phyloP scores from a whole-genome alignment of 768 basidiomycete genomes.

The Suillus plorans region DNA sequence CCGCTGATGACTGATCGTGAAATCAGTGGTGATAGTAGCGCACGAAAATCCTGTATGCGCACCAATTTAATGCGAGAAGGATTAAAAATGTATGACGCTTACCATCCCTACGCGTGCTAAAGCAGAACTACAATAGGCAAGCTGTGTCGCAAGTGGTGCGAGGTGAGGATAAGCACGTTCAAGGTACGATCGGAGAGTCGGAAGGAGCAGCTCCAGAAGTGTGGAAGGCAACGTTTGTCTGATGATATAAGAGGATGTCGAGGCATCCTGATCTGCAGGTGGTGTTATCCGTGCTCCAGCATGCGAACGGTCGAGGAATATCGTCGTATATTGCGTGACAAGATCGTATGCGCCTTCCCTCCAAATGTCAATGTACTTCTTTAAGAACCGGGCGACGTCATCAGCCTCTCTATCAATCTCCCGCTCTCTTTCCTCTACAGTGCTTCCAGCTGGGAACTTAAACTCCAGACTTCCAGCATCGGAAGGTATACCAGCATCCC shows the following conservation, averaged over 20 bases:
- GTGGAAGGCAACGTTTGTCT: conserved; percentile 30
- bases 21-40: conserved; percentile 65
- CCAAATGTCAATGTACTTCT: conserved; percentile 88
- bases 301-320: conserved; percentile 74
- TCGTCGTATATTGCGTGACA: conserved; percentile 84
- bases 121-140: conserved; percentile 90
- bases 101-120: conserved; percentile 89
- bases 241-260: conserved; percentile 18
- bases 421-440: conserved; percentile 36
- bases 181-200: conserved; percentile 61
- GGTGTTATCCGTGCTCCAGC: conserved; percentile 18
- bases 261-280: conserved; percentile 20
- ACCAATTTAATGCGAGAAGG: neutral
- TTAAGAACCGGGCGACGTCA: conserved; percentile 75
- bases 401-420: conserved; percentile 61
- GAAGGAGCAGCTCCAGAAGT: conserved; percentile 54
- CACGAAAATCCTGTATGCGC: conserved; percentile 58
- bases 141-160: conserved; percentile 88
- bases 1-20: conserved; percentile 58
- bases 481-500: conserved; percentile 39
- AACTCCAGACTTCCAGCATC: conserved; percentile 11
- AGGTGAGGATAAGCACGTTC: conserved; percentile 58
- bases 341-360: conserved; percentile 92
- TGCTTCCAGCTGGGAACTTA: conserved; percentile 17
- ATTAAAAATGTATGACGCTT: conserved; percentile 8